Conservation (phyloP, 2,329 filamentous ascomycete species). For the Pseudocercospora macadamiae region DNA sequence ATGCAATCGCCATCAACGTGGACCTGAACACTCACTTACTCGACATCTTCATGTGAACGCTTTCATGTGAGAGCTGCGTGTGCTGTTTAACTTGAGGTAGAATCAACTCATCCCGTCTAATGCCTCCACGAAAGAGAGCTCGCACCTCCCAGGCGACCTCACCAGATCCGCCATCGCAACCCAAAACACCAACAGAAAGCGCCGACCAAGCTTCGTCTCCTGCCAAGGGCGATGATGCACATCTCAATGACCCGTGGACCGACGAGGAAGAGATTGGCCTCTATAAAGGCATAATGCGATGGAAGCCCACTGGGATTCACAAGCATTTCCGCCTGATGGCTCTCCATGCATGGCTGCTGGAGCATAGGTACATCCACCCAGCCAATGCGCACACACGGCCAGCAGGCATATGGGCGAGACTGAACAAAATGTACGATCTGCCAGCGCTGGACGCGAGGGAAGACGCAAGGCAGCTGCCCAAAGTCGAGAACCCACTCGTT, state of each 20-base stretch:
- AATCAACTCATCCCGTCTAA: too few species aligned
- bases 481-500: slow-evolving; percentile 41
- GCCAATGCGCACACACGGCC: slow-evolving; percentile 72
- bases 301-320: slow-evolving; percentile 97
- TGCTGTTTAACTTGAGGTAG: not conserved
- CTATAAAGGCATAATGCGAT: slow-evolving; percentile 88
- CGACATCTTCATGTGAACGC: not conserved
- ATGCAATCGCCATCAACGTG: too few species aligned
- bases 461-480: slow-evolving; percentile 59
- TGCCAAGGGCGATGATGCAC: slow-evolving; percentile 50
- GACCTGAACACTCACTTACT: not conserved
- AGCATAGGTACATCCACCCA: slow-evolving; percentile 40
- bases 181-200: slow-evolving; percentile 38
- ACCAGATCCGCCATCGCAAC: slow-evolving; percentile 52
- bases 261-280: slow-evolving; percentile 93
- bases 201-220: slow-evolving; percentile 37
- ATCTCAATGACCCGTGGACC: slow-evolving; percentile 78
- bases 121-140: slow-evolving; percentile 73
- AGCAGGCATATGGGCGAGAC: slow-evolving; percentile 87
- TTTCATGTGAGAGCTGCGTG: not conserved
- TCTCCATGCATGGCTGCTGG: slow-evolving; percentile 53
- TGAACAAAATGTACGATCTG: slow-evolving; percentile 81
- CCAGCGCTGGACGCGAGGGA: slow-evolving; percentile 83
- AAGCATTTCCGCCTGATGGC: slow-evolving; percentile 92
- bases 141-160: slow-evolving; percentile 59